Conservation (phyloP, 768 basidiomycete species). For the Cyclocybe aegerita region DNA sequence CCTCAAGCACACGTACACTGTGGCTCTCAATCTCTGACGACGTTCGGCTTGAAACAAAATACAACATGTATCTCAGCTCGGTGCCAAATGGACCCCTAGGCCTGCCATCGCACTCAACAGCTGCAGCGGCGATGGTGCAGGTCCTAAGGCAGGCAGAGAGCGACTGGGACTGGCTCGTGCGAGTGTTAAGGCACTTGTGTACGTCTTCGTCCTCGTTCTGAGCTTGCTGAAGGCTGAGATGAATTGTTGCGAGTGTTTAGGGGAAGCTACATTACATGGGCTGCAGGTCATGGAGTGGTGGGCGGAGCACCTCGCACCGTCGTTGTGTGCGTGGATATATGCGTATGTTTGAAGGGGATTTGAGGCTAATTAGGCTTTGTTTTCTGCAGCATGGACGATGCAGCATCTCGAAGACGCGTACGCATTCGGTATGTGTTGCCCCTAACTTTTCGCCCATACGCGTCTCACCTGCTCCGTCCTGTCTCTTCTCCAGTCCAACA, state of each 20-base stretch:
- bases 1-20: no score
- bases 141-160: no score
- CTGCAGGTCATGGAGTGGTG: not conserved
- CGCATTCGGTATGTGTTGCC: constrained; percentile 11
- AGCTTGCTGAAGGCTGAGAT: not conserved
- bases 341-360: not conserved
- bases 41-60: no score
- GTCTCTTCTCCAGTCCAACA: constrained; percentile 9
- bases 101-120: no score
- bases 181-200: no score
- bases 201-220: no score
- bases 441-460: not conserved
- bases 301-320: constrained; percentile 4
- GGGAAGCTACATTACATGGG: constrained; percentile 1
- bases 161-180: no score
- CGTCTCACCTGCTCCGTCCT: not conserved
- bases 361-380: not conserved
- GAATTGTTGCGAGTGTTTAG: not conserved
- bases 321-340: constrained; percentile 7
- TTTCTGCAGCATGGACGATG: constrained; percentile 12
- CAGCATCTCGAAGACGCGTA: constrained; percentile 10
- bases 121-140: no score
- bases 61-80: no score
- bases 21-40: no score
- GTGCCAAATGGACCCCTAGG: no score